Base-by-base conservation (phyloP, 176 grass and related monocot species). In the Cenchrus fungigraminus region DNA sequence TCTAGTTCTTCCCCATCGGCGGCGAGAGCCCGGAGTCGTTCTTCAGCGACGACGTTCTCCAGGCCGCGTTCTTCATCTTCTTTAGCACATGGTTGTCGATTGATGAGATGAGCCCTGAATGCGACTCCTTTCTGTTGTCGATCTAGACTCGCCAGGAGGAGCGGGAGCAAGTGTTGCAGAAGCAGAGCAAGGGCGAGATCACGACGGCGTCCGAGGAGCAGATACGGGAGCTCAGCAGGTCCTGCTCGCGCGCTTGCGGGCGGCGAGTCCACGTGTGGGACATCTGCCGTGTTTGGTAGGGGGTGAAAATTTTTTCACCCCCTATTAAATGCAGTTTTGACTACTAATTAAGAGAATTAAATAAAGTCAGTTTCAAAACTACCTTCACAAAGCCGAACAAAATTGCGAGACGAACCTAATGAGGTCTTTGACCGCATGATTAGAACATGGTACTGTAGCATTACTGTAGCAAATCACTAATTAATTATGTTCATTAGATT, bases 21-120 rank as follows among this genome's bases (percentile, higher is more conserved):
- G 92, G 88, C 43, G 57, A 86, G 11, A 73, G 50, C 2, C 87
- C 87, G 11, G 58, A 91, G 66, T 89, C 89, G 0, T 95, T 91
- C 69, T 91, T 87, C 66, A 97, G 92, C 77, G 74, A 92, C 55
- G 84, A 94, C 31, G 86, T 94, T 10, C 59, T 94, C 9, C 88
- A 88, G 86, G 92, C 89, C 22, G 87, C 92, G 53, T 71, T 47
- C 29, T 55, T 37, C 37, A 37, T 37, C 37, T 68, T 43, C 65
- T 12, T 12, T 45, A 70, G 40, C 42, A 46, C 45, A 9, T 9
- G n/a, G 20, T 4, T 54, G 14, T 34, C 32, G 37, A 37, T 37
- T 37, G 37, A 37, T 37, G 37, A 37, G 37, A 28, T 11, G 58
- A 61, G 25, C 9, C 59, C 11, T 62, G 25, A 25, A 34, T 34